phyloP scores from a whole-genome alignment of 495 filamentous ascomycete genomes.

The Penicillium arizonense region DNA sequence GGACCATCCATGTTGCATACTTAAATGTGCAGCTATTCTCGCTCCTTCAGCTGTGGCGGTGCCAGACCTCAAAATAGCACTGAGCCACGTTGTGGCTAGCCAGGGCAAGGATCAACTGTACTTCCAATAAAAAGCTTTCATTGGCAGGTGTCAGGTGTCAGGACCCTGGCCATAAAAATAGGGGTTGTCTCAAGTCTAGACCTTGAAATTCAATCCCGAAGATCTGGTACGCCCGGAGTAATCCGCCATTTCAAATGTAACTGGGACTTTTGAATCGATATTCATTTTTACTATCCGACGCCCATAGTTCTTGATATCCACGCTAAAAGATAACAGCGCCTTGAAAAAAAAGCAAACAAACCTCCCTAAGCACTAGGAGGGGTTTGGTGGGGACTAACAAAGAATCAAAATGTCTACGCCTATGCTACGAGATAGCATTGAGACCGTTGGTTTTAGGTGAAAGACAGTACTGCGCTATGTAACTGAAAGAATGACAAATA shows the following conservation, averaged over 20 bases:
- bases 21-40: background rate
- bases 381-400: constrained; percentile 2
- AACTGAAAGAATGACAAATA: constrained; percentile 1
- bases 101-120: background rate
- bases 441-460: background rate
- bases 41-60: background rate
- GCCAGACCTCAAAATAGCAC: constrained; percentile 1
- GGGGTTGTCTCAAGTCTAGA: constrained; percentile 3
- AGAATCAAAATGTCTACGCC: background rate
- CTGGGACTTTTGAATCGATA: background rate
- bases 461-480: no score
- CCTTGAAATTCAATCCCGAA: background rate
- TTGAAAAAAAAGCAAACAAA: constrained; percentile 2
- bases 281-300: background rate
- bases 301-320: background rate
- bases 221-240: background rate
- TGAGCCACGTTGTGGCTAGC: constrained; percentile 14
- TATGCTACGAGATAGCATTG: background rate
- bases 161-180: background rate
- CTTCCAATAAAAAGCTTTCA: constrained; percentile 1
- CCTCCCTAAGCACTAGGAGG: background rate
- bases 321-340: constrained; percentile 1
- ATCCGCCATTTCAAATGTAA: constrained; percentile 3
- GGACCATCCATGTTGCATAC: constrained; percentile 1
- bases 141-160: background rate